Base-by-base conservation (phyloP, 495 filamentous ascomycete species). In the Oidiodendron maius region DNA sequence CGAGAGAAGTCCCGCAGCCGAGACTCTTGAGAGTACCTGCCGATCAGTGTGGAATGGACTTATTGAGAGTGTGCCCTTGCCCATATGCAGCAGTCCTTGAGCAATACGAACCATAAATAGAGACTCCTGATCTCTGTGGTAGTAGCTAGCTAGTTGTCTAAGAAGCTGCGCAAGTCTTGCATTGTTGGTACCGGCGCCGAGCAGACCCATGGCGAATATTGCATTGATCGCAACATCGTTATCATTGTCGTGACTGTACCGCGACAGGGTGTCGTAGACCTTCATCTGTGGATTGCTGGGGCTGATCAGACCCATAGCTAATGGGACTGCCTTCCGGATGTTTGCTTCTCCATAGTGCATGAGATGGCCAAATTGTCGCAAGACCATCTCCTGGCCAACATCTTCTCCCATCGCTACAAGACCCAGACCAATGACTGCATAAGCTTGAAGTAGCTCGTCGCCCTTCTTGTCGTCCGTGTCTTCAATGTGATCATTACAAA, bases 231-330 rank as follows among this genome's bases (percentile, higher is more conserved):
- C 93, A 30, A 99, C 93, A 57, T 99, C 93, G 61, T 93, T 95
- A 72, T 99, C 93, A 57, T 94, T 99, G 70, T 99, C 93, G 76
- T 99, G 93, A 53, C 84, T 91, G 71, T 99, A 99, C 52, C 93
- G 77, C n/a, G 94, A 97, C 17, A 99, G 69, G 0, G 93, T 97
- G 62, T 99, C 93, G 69, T 99, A 99, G 26, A 99, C 86, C 73
- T 97, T 99, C 91, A 99, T 99, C 64, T 97, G 94, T 6, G 93
- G 93, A 70, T 97, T 99, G 71, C 89, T 94, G 21, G 93, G 90
- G 68, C 86, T 93, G 59, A 99, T 80, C 43, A 99, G 75, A 58
- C 87, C 93, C 90, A 99, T 94, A 16, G 93, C 93, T n/a, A 99
- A 74, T 17, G 93, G 93, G 17, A 99, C 94, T 22, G 89, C 91